Evolutionary conservation across 1,139 yeast species (phyloP).

Genomic region (Yamadazyma epiphylla): DNA sequence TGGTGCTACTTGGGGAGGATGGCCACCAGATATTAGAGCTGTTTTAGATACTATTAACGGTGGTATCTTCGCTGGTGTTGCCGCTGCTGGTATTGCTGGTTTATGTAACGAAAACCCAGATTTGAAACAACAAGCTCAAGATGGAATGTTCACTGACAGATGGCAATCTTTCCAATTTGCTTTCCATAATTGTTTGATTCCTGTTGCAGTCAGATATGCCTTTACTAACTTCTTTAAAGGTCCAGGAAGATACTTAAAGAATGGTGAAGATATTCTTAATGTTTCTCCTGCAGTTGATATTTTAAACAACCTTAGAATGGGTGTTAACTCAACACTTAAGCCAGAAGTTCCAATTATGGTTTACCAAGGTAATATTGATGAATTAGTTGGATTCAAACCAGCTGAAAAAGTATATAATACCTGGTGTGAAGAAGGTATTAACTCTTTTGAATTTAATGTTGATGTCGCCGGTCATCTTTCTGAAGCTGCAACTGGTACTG

Average conservation of each 20-base stretch:
- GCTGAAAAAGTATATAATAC: conserved; percentile 16
- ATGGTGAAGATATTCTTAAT: conserved; percentile 11
- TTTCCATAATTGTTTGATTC: conserved; percentile 14
- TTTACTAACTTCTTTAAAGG: conserved; percentile 11
- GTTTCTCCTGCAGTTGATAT: conserved; percentile 8
- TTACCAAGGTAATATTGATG: conserved; percentile 16
- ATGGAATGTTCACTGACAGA: conserved; percentile 8
- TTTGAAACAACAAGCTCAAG: conserved; percentile 14
- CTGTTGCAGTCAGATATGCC: conserved; percentile 5
- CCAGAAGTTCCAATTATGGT: conserved; percentile 20
- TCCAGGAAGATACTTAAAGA: conserved; percentile 7
- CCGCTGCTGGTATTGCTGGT: conserved; percentile 23
- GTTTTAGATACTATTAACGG: conserved; percentile 22
- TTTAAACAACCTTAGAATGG: conserved; percentile 15
- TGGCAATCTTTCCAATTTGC: conserved; percentile 17
- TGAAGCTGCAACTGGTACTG: conserved; percentile 11
- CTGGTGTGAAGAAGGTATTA: conserved; percentile 17
- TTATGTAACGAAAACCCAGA: conserved; percentile 23
- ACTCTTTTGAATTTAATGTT: conserved; percentile 11
- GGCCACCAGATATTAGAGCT: conserved; percentile 22
- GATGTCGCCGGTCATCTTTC: conserved; percentile 9
- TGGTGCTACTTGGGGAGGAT: conserved; percentile 32
- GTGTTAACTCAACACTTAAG: conserved; percentile 3
- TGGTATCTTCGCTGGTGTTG: conserved; percentile 22
- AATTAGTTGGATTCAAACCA: conserved; percentile 16